Conservation (phyloP, 192 early-diverging fungal genomes). For the Linnemannia exigua region DNA sequence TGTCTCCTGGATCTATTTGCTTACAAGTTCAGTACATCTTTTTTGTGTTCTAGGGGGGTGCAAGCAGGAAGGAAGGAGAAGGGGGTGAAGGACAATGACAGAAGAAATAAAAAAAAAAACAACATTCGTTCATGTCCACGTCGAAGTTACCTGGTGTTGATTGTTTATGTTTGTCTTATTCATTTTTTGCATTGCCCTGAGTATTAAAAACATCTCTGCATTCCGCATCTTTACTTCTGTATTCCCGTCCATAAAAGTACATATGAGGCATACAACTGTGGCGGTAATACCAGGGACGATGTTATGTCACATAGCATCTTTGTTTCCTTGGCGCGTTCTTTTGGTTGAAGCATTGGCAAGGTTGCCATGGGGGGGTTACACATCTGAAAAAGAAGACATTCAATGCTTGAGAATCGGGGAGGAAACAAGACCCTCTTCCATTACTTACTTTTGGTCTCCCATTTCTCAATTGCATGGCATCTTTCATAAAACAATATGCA, state of each 20-base stretch:
- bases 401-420: background rate
- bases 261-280: background rate
- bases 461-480: background rate
- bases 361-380: too few relatives aligned
- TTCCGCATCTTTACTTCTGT: background rate
- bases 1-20: conserved; percentile 1
- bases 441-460: background rate
- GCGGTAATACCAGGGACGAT: background rate
- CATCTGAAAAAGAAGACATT: too few relatives aligned
- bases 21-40: background rate
- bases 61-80: background rate
- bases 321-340: too few relatives aligned
- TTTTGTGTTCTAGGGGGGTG: conserved; percentile 5
- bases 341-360: too few relatives aligned
- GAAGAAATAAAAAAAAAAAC: background rate
- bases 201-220: background rate
- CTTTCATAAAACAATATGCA: background rate
- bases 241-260: conserved; percentile 1
- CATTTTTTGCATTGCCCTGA: background rate
- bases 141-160: background rate
- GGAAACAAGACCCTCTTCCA: background rate
- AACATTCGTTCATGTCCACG: conserved; percentile 1
- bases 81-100: background rate
- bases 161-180: background rate
- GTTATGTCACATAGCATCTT: too few relatives aligned